Percentiles rank a stretch among this genome's conserved stretches.
phyloP scores from a whole-genome alignment of 495 filamentous ascomycete genomes.

The Penicillium macrosclerotiorum region DNA sequence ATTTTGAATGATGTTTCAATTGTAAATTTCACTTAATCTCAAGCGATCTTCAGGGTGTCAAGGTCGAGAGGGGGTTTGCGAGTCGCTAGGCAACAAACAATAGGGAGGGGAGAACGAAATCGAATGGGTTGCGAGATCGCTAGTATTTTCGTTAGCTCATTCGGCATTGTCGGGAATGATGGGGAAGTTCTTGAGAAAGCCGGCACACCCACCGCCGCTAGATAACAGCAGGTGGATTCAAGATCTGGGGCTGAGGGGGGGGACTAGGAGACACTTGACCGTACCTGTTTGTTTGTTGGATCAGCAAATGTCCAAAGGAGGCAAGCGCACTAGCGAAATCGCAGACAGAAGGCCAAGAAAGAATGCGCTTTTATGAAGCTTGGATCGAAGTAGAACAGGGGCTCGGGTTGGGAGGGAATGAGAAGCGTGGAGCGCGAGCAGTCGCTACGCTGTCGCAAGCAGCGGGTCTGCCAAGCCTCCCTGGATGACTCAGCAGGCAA shows the following conservation, averaged over 20 bases:
- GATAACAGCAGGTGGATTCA: constrained; percentile 2
- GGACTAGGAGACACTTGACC: background rate
- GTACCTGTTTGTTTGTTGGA: constrained; percentile 5
- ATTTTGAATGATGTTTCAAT: constrained; percentile 32
- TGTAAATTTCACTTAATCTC: background rate
- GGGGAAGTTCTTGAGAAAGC: background rate
- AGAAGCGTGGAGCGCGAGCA: constrained; percentile 18
- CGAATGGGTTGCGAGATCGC: constrained; percentile 6
- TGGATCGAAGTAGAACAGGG: constrained; percentile 14
- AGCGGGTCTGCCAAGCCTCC: constrained; percentile 42
- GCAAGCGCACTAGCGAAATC: background rate
- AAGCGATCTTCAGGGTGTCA: constrained; percentile 13
- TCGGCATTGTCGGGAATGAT: background rate
- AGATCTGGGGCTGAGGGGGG: constrained; percentile 1
- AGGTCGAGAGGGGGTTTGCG: constrained; percentile 4
- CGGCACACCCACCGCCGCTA: background rate
- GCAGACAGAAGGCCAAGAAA: background rate
- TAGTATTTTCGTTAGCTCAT: constrained; percentile 16
- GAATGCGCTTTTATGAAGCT: constrained; percentile 1
- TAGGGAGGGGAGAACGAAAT: background rate
- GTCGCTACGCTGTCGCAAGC: constrained; percentile 34
- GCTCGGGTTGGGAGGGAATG: constrained; percentile 19
- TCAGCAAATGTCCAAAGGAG: background rate
- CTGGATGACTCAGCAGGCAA: constrained; percentile 25
- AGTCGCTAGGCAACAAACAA: constrained; percentile 12